A percentile compares a stretch with the other conserved stretches of the same genome.
phyloP scores from a whole-genome alignment of 345 rosid species.

The Camelina sativa region DNA sequence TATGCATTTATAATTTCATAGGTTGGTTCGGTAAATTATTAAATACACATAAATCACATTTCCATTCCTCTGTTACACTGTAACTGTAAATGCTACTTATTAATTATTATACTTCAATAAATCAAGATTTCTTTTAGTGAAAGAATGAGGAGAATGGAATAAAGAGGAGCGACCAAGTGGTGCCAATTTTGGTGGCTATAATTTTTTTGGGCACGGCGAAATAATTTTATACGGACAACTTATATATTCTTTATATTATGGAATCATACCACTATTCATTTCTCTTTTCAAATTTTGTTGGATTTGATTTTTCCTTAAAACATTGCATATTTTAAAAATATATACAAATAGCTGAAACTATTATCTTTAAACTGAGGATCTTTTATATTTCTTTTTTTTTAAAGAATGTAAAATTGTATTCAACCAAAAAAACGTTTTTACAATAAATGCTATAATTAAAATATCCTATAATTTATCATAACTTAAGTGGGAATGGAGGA shows the following conservation, averaged over 20 bases:
- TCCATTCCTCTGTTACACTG: neutral
- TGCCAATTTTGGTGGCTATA: conserved; percentile 50
- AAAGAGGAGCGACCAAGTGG: conserved; percentile 47
- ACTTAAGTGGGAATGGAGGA: too few species aligned
- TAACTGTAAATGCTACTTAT: neutral
- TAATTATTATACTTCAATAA: neutral
- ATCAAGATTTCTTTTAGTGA: neutral
- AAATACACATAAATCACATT: neutral
- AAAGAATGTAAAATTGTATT: too few species aligned
- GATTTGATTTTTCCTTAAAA: conserved; percentile 40
- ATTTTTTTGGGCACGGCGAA: conserved; percentile 31
- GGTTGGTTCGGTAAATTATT: neutral
- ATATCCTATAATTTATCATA: too few species aligned
- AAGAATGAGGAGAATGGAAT: conserved; percentile 42
- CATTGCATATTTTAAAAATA: conserved; percentile 25
- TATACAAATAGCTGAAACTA: conserved; percentile 10
- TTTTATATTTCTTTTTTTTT: neutral
- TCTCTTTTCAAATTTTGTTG: conserved; percentile 18
- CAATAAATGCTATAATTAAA: too few species aligned
- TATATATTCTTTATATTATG: conserved; percentile 28
- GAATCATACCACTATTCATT: conserved; percentile 40
- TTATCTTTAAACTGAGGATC: neutral
- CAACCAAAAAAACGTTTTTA: too few species aligned
- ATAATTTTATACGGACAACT: conserved; percentile 12
- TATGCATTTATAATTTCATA: neutral